Evolutionary conservation across 1,284 basidiomycete genomes (phyloP).

Genomic region (Blastosporella zonata): DNA sequence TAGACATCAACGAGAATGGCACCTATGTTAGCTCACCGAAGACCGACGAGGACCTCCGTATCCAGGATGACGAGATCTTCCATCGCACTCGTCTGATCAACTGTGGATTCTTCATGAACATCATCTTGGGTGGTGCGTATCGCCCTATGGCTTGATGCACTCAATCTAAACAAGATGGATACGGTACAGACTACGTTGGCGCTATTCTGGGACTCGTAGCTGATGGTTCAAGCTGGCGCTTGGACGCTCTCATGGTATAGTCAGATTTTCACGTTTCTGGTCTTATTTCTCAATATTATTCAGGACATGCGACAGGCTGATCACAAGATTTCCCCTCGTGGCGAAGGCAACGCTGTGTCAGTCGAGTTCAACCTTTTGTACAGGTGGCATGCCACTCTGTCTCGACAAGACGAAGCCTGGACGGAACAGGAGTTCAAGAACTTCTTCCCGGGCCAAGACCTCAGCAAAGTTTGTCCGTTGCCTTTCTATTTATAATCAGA

Average conservation of each 20-base stretch:
- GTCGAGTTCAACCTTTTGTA: slow-evolving; percentile 77
- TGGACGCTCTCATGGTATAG: slow-evolving; percentile 58
- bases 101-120: slow-evolving; percentile 69
- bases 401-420: slow-evolving; percentile 60
- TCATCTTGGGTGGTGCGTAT: slow-evolving; percentile 52
- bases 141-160: background rate
- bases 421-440: slow-evolving; percentile 46
- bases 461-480: slow-evolving; percentile 31
- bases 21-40: slow-evolving; percentile 36
- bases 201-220: slow-evolving; percentile 64
- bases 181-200: slow-evolving; percentile 61
- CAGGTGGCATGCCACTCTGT: slow-evolving; percentile 72
- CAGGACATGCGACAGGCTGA: slow-evolving; percentile 44
- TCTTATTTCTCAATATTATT: background rate
- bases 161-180: background rate
- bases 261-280: background rate
- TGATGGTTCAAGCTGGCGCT: slow-evolving; percentile 58
- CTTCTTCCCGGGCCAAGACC: slow-evolving; percentile 42
- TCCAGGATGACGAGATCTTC: slow-evolving; percentile 76
- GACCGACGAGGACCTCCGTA: slow-evolving; percentile 28
- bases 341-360: slow-evolving; percentile 70
- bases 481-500: slow-evolving; percentile 12
- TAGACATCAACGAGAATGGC: slow-evolving; percentile 65
- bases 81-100: slow-evolving; percentile 74
- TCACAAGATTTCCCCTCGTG: slow-evolving; percentile 53